Evolutionary conservation across 2,329 filamentous ascomycete species (phyloP).

Genomic region (Pseudogymnoascus sp.): DNA sequence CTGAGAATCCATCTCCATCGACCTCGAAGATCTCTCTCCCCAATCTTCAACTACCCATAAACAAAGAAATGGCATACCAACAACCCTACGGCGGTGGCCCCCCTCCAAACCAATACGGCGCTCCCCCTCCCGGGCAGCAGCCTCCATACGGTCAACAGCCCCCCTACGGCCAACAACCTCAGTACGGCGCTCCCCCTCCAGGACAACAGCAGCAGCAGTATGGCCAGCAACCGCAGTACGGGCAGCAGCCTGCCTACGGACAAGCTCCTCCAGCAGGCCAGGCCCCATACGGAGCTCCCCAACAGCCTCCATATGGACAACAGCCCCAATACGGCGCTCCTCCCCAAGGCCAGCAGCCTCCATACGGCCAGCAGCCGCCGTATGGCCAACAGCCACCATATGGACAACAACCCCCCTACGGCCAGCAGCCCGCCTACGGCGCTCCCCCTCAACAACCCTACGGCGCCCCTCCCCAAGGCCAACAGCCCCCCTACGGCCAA

Average conservation of each 20-base stretch:
- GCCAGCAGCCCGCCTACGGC: slow-evolving; percentile 11
- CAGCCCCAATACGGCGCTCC: slow-evolving; percentile 11
- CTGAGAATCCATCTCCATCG: background rate
- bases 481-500: slow-evolving; percentile 18
- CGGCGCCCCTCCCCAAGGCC: slow-evolving; percentile 21
- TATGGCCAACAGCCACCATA: slow-evolving; percentile 11
- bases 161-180: slow-evolving; percentile 11
- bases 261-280: slow-evolving; percentile 12
- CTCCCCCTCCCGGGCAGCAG: slow-evolving; percentile 16
- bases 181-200: slow-evolving; percentile 13
- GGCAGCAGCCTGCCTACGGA: slow-evolving; percentile 14
- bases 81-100: slow-evolving; percentile 12
- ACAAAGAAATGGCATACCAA: slow-evolving; percentile 16
- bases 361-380: background rate
- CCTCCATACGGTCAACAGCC: slow-evolving; percentile 10
- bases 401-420: background rate
- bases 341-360: slow-evolving; percentile 21
- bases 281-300: slow-evolving; percentile 8
- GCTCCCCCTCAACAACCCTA: slow-evolving; percentile 12
- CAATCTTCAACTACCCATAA: background rate
- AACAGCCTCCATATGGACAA: background rate
- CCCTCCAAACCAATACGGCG: slow-evolving; percentile 12
- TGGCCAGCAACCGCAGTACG: background rate
- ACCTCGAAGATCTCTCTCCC: background rate
- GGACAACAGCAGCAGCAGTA: slow-evolving; percentile 10